Conservation (phyloP, 768 basidiomycete genomes). For the Mycena filopes region DNA sequence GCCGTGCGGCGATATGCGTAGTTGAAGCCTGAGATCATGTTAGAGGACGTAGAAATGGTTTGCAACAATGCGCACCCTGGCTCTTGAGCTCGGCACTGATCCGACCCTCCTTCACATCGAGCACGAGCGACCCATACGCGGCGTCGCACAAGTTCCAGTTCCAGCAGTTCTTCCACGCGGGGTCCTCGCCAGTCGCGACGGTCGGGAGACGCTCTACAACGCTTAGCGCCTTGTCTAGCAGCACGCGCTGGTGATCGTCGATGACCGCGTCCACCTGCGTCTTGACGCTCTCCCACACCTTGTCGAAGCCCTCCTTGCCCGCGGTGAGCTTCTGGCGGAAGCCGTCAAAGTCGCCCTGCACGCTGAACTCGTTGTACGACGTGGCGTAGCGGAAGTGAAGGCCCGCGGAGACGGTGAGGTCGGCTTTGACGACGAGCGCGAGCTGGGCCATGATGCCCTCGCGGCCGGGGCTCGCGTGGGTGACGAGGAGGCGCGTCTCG, state of each 20-base stretch:
- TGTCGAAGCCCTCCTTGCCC: slow-evolving; percentile 86
- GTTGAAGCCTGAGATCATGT: slow-evolving; percentile 79
- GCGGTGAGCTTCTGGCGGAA: slow-evolving; percentile 83
- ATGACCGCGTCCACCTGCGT: slow-evolving; percentile 90
- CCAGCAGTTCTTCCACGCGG: slow-evolving; percentile 99
- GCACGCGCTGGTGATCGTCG: slow-evolving; percentile 87
- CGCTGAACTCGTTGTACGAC: slow-evolving; percentile 96
- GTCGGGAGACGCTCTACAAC: slow-evolving; percentile 86
- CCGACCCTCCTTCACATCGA: slow-evolving; percentile 92
- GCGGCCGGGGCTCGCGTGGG: slow-evolving; percentile 91
- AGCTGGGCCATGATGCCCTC: slow-evolving; percentile 95
- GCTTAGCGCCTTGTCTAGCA: slow-evolving; percentile 89
- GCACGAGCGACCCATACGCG: slow-evolving; percentile 86
- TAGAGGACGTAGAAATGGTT: slow-evolving; percentile 1
- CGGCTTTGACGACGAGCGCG: slow-evolving; percentile 90
- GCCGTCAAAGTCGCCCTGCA: slow-evolving; percentile 88
- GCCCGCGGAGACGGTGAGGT: slow-evolving; percentile 92
- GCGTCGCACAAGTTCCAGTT: slow-evolving; percentile 99
- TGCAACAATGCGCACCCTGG: slow-evolving; percentile 69
- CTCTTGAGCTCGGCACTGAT: slow-evolving; percentile 93
- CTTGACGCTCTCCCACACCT: slow-evolving; percentile 96
- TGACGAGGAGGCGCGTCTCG: slow-evolving; percentile 93
- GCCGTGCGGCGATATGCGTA: slow-evolving; percentile 90
- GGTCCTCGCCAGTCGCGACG: slow-evolving; percentile 78
- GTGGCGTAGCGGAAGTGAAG: slow-evolving; percentile 98